phyloP scores from a whole-genome alignment of 129 eudicot species.

The Calendula officinalis region DNA sequence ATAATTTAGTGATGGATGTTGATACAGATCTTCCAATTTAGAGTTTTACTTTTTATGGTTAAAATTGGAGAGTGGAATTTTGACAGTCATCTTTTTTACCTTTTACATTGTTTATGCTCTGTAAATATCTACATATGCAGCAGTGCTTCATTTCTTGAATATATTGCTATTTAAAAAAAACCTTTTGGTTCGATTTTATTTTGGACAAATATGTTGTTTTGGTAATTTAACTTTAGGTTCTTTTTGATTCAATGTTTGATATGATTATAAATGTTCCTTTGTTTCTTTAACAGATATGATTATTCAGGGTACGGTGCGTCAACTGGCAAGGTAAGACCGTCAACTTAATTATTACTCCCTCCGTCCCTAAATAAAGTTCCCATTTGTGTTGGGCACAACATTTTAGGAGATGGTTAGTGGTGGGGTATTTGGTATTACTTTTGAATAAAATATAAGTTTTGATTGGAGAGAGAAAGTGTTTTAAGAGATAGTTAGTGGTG shows the following conservation, averaged over 20 bases:
- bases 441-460: too few relatives aligned
- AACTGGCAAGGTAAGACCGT: conserved; percentile 70
- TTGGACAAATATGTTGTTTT: conserved; percentile 6
- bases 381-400: too few relatives aligned
- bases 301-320: conserved; percentile 93
- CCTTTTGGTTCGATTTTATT: conserved; percentile 9
- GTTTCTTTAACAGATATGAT: conserved; percentile 55
- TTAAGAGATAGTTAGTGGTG: too few relatives aligned
- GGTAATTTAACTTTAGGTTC: neutral
- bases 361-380: too few relatives aligned
- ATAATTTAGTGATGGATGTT: conserved; percentile 18
- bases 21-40: conserved; percentile 22
- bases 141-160: conserved; percentile 2
- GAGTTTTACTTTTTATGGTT: conserved; percentile 21
- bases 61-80: conserved; percentile 11
- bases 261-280: conserved; percentile 1
- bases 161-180: neutral
- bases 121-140: neutral
- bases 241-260: conserved; percentile 9
- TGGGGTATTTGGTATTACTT: too few relatives aligned
- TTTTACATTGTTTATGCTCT: conserved; percentile 3
- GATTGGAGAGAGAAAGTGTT: too few relatives aligned
- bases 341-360: conserved; percentile 4
- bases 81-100: conserved; percentile 26
- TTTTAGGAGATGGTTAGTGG: too few relatives aligned